Evolutionary conservation across 2,329 filamentous ascomycete species (phyloP).

Genomic region (Emmonsia crescens): DNA sequence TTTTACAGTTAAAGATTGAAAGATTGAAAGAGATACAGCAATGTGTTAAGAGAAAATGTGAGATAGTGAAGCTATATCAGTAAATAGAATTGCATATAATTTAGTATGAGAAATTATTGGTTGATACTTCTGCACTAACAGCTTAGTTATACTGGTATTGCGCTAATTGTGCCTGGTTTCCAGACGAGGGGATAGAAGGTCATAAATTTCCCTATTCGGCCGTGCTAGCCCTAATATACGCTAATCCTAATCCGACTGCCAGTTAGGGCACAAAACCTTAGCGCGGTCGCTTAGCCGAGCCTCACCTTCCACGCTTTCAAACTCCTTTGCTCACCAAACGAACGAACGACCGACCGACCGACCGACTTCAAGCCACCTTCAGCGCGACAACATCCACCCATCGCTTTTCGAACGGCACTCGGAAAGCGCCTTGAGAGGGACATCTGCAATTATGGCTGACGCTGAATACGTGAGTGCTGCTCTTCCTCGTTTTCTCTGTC

Average conservation of each 20-base stretch:
- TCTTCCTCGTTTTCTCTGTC: conserved; percentile 11
- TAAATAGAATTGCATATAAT: too few species aligned
- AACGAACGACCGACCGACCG: conserved; percentile 4
- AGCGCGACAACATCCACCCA: conserved; percentile 10
- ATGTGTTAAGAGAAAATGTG: too few species aligned
- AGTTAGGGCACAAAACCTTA: conserved; percentile 31
- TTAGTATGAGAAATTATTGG: background rate
- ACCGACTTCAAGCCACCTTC: background rate
- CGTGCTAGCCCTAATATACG: background rate
- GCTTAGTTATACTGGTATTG: background rate
- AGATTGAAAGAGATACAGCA: too few species aligned
- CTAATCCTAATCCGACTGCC: conserved; percentile 11
- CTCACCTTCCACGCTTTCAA: conserved; percentile 23
- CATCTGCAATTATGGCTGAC: conserved; percentile 70
- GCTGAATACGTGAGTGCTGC: conserved; percentile 64
- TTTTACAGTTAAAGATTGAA: too few species aligned
- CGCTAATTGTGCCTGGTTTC: background rate
- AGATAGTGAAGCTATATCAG: too few species aligned
- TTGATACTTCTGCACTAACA: background rate
- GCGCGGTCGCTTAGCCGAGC: conserved; percentile 33
- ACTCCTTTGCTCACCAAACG: conserved; percentile 14
- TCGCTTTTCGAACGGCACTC: conserved; percentile 38
- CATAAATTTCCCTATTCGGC: background rate
- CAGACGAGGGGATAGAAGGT: background rate
- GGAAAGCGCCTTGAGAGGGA: conserved; percentile 36